Percentiles rank a stretch among this genome's conserved stretches.
These are phyloP conservation scores for Suillus weaverae DNA, from an alignment of 768 basidiomycete species.

Conservation along the genomic window DNA sequence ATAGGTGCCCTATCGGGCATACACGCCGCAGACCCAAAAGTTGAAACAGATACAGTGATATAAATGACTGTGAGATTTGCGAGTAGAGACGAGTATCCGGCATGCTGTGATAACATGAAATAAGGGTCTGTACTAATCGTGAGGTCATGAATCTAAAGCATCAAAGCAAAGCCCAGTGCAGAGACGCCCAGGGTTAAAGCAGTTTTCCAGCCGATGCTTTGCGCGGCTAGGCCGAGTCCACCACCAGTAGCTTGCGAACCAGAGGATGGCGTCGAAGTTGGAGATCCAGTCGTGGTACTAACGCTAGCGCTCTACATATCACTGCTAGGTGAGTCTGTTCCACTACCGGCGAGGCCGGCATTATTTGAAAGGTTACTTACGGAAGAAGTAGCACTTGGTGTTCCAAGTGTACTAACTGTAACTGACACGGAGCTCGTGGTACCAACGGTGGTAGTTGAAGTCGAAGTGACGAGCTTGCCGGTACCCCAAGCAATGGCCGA, in stretches of 20 bases:
- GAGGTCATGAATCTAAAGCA: conserved; percentile 17
- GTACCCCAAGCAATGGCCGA: conserved; percentile 62
- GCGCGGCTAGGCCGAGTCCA: conserved; percentile 1
- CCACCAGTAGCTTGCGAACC: conserved; percentile 11
- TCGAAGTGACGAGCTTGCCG: conserved; percentile 52
- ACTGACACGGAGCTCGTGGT: conserved; percentile 9
- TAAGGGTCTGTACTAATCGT: neutral
- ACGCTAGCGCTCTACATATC: neutral
- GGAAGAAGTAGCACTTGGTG: neutral
- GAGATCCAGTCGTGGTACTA: neutral
- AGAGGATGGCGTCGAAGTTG: conserved; percentile 2
- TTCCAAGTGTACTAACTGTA: conserved; percentile 6
- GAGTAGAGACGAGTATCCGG: neutral
- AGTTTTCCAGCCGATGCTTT: conserved; percentile 15
- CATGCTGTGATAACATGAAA: conserved; percentile 2
- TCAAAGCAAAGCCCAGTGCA: conserved; percentile 17
- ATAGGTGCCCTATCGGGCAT: neutral
- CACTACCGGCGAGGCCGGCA: conserved; percentile 7
- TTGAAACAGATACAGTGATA: neutral
- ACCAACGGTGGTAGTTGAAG: conserved; percentile 30
- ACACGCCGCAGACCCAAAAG: neutral
- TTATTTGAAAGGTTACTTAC: conserved; percentile 10
- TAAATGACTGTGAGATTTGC: neutral
- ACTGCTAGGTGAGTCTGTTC: neutral
- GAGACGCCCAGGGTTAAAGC: conserved; percentile 20